These are phyloP conservation scores for Digitaria exilis DNA, from an alignment of 202 grass and related monocot species.

Conservation along the genomic window DNA sequence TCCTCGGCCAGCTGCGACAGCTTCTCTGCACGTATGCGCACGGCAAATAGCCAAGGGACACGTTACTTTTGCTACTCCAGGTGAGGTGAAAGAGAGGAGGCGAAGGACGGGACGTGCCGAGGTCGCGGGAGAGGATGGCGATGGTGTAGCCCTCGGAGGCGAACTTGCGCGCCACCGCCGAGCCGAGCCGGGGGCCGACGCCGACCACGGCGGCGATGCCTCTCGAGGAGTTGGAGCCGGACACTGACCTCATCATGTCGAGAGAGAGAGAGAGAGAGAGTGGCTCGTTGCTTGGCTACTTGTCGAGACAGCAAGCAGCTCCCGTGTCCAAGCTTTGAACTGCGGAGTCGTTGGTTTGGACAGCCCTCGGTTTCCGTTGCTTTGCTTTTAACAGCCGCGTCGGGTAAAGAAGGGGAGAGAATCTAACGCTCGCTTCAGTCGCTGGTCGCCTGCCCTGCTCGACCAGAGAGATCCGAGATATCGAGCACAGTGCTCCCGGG, in stretches of 20 bases:
- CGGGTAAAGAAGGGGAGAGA: background rate
- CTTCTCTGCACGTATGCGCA: constrained; percentile 81
- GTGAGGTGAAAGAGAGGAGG: background rate
- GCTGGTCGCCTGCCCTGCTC: background rate
- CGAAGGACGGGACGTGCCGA: constrained; percentile 34
- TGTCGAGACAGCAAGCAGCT: constrained; percentile 14
- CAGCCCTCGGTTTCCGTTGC: constrained; percentile 16
- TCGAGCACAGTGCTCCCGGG: background rate
- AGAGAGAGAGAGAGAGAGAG: background rate
- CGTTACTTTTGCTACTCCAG: background rate
- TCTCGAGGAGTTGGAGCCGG: constrained; percentile 63
- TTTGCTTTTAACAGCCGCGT: background rate
- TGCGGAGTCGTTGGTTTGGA: background rate
- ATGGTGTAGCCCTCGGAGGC: constrained; percentile 85
- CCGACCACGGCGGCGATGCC: constrained; percentile 91
- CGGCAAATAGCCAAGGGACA: background rate
- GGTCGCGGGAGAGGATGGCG: constrained; percentile 89
- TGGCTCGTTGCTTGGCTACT: background rate
- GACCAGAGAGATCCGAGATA: background rate
- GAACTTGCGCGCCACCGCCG: constrained; percentile 89
- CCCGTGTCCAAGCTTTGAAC: constrained; percentile 26
- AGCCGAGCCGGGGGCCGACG: constrained; percentile 80
- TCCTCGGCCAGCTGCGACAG: constrained; percentile 84
- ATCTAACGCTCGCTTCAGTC: background rate
- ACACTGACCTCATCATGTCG: constrained; percentile 65